These are phyloP conservation scores for Floccularia luteovirens DNA, from an alignment of 768 basidiomycete species.

Conservation along the genomic window DNA sequence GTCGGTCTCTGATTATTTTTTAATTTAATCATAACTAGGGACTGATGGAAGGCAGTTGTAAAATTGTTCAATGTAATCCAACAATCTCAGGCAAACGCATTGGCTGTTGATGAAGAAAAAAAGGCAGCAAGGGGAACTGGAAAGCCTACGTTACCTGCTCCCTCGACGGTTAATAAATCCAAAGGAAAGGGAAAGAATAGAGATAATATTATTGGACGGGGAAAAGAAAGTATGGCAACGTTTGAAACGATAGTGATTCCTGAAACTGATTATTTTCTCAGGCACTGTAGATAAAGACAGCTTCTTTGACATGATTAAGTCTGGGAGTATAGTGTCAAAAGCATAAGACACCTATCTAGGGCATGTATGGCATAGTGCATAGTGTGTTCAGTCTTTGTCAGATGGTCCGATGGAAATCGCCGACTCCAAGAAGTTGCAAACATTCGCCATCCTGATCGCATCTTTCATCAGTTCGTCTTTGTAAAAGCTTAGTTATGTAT, in stretches of 20 bases:
- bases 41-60: constrained; percentile 42
- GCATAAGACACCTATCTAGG: too few species aligned
- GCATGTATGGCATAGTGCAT: too few species aligned
- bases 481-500: too few species aligned
- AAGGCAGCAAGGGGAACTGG: constrained; percentile 64
- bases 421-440: too few species aligned
- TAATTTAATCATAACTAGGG: not conserved
- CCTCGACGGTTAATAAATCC: constrained; percentile 39
- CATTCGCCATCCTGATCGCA: too few species aligned
- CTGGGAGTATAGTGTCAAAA: constrained; percentile 75
- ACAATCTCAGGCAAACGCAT: constrained; percentile 59
- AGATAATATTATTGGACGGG: constrained; percentile 44
- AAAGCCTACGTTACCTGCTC: constrained; percentile 66
- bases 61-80: constrained; percentile 84
- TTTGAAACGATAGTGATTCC: constrained; percentile 1
- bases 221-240: constrained; percentile 55
- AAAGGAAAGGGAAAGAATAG: constrained; percentile 49
- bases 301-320: constrained; percentile 79
- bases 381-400: too few species aligned
- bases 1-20: constrained; percentile 33
- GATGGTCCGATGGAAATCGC: too few species aligned
- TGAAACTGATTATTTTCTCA: constrained; percentile 15
- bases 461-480: too few species aligned
- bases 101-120: constrained; percentile 43
- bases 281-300: constrained; percentile 60